These are phyloP conservation scores for Clarireedia hainanense DNA, from an alignment of 2,329 filamentous ascomycete species.

Conservation along the genomic window DNA sequence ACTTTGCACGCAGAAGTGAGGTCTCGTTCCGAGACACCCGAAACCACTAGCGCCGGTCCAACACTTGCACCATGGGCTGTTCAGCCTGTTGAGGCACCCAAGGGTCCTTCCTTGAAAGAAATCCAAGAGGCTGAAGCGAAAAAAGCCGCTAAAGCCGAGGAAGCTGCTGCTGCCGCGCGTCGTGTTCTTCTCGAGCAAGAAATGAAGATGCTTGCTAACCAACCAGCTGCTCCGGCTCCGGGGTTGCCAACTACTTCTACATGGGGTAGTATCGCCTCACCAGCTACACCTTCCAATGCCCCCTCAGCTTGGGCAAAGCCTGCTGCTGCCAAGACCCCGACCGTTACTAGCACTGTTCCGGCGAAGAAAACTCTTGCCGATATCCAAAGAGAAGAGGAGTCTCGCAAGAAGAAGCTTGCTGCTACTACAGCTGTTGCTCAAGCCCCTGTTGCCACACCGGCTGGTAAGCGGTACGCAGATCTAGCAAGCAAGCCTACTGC, in stretches of 20 bases:
- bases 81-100: slow-evolving; percentile 65
- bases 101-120: slow-evolving; percentile 87
- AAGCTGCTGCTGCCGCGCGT: slow-evolving; percentile 67
- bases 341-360: slow-evolving; percentile 24
- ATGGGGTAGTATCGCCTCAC: slow-evolving; percentile 47
- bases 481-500: slow-evolving; percentile 67
- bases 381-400: slow-evolving; percentile 94
- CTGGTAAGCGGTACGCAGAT: slow-evolving; percentile 88
- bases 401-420: slow-evolving; percentile 63
- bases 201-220: slow-evolving; percentile 42
- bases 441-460: slow-evolving; percentile 34
- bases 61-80: slow-evolving; percentile 94
- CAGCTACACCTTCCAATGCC: slow-evolving; percentile 21
- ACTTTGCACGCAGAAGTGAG: slow-evolving; percentile 53
- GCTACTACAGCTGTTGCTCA: slow-evolving; percentile 37
- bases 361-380: slow-evolving; percentile 86
- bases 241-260: slow-evolving; percentile 83
- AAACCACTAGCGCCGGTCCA: slow-evolving; percentile 41
- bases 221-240: slow-evolving; percentile 57
- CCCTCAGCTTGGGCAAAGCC: slow-evolving; percentile 43
- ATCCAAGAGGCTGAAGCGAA: slow-evolving; percentile 94
- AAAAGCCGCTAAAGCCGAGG: slow-evolving; percentile 84
- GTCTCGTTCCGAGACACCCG: slow-evolving; percentile 73
- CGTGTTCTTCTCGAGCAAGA: slow-evolving; percentile 78
- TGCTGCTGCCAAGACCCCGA: slow-evolving; percentile 32